phyloP scores from a whole-genome alignment of 495 filamentous ascomycete genomes.

The Staphylotrichum tortipilum region DNA sequence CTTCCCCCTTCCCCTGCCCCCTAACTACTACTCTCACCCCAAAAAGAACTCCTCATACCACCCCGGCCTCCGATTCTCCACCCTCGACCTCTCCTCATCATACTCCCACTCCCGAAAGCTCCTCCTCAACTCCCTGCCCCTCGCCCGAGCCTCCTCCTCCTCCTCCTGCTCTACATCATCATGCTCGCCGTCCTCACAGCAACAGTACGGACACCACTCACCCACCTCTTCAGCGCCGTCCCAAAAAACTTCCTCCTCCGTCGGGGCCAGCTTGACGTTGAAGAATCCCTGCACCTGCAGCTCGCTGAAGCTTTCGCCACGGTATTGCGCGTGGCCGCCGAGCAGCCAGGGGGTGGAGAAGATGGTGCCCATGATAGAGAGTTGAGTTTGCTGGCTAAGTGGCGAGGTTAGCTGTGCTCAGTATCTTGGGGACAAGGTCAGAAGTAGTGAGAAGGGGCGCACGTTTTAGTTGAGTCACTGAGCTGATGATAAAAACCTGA shows the following conservation, averaged over 20 bases:
- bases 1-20: too few relatives aligned
- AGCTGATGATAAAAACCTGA: too few relatives aligned
- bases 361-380: neutral
- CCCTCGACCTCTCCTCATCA: neutral
- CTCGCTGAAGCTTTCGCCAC: neutral
- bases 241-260: neutral
- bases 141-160: neutral
- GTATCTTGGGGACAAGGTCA: too few relatives aligned
- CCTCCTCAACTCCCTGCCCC: neutral
- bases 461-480: too few relatives aligned
- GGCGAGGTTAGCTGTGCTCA: too few relatives aligned
- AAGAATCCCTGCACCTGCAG: neutral
- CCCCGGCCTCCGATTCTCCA: neutral
- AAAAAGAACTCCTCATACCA: neutral
- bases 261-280: neutral
- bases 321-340: neutral
- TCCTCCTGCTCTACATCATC: neutral
- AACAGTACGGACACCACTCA: too few relatives aligned
- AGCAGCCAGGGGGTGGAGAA: neutral
- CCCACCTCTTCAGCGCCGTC: too few relatives aligned
- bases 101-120: neutral
- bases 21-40: too few relatives aligned
- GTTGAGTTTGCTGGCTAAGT: too few relatives aligned
- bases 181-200: too few relatives aligned
- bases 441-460: too few relatives aligned